Percentiles rank a stretch among this genome's conserved stretches.
These are phyloP conservation scores for Globisporangium orthogonon DNA, from an alignment of 352 stramenopile genomes.

Conservation along the genomic window DNA sequence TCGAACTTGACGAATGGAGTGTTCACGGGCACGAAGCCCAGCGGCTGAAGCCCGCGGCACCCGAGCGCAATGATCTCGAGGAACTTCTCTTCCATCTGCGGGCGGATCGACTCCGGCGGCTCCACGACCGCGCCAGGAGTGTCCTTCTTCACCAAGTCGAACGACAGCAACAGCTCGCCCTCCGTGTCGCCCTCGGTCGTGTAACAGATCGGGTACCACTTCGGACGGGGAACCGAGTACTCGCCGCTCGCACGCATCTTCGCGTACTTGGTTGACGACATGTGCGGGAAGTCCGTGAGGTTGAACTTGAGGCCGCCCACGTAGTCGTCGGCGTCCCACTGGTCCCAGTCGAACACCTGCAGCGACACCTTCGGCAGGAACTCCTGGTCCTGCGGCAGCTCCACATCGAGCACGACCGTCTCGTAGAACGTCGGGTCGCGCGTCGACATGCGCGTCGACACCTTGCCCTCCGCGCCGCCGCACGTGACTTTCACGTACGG, in stretches of 20 bases:
- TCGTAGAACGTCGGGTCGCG: slow-evolving; percentile 84
- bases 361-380: slow-evolving; percentile 70
- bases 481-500: slow-evolving; percentile 86
- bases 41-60: slow-evolving; percentile 68
- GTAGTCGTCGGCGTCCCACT: slow-evolving; percentile 69
- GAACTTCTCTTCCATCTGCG: slow-evolving; percentile 52
- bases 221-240: slow-evolving; percentile 49
- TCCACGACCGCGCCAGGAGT: slow-evolving; percentile 47
- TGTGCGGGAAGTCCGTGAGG: slow-evolving; percentile 47
- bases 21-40: slow-evolving; percentile 80
- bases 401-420: slow-evolving; percentile 64
- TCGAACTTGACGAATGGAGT: slow-evolving; percentile 85
- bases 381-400: slow-evolving; percentile 56
- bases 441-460: slow-evolving; percentile 54
- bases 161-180: slow-evolving; percentile 73
- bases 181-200: slow-evolving; percentile 53
- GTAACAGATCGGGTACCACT: slow-evolving; percentile 71
- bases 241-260: slow-evolving; percentile 36
- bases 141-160: slow-evolving; percentile 70
- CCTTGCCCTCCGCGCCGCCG: slow-evolving; percentile 56
- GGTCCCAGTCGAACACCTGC: slow-evolving; percentile 75
- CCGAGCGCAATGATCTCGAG: slow-evolving; percentile 80
- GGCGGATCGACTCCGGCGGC: slow-evolving; percentile 53
- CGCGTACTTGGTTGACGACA: slow-evolving; percentile 51
- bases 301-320: slow-evolving; percentile 55